phyloP scores from a whole-genome alignment of 2,329 filamentous ascomycete genomes.

The Colletotrichum euphorbiae region DNA sequence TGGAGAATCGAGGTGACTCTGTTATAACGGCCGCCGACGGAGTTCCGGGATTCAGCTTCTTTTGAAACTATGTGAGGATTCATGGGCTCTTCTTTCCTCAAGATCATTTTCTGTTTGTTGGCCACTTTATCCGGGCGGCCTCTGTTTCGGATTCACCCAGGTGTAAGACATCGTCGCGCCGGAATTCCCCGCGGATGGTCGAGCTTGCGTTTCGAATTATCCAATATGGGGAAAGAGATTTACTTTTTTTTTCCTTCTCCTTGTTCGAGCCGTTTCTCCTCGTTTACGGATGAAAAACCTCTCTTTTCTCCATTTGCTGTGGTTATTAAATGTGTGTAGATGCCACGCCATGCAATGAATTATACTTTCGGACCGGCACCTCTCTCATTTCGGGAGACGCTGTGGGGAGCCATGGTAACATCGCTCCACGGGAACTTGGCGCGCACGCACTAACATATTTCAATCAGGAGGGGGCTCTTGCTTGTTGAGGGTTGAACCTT shows the following conservation, averaged over 20 bases:
- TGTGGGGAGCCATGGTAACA: constrained; percentile 3
- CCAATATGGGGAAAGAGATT: background rate
- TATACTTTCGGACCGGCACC: constrained; percentile 17
- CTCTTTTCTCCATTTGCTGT: background rate
- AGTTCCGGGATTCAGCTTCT: constrained; percentile 19
- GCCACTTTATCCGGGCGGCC: background rate
- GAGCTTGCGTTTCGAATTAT: background rate
- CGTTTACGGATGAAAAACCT: background rate
- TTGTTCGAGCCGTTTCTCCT: background rate
- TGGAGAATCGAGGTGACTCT: constrained; percentile 22
- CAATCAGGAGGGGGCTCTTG: background rate
- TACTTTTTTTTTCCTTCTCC: background rate
- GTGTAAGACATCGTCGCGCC: background rate
- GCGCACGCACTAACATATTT: too few relatives aligned
- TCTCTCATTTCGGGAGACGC: constrained; percentile 20
- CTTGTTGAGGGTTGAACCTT: background rate
- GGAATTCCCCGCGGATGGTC: constrained; percentile 6
- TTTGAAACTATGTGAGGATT: constrained; percentile 12
- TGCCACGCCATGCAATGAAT: constrained; percentile 14
- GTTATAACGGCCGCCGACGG: background rate
- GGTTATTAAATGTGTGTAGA: background rate
- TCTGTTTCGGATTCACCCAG: constrained; percentile 22
- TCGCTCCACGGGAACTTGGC: background rate
- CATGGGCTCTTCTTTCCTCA: background rate
- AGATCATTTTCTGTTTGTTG: background rate